These are phyloP conservation scores for Coniochaeta ligniaria DNA, from an alignment of 2,329 filamentous ascomycete species.

Conservation along the genomic window DNA sequence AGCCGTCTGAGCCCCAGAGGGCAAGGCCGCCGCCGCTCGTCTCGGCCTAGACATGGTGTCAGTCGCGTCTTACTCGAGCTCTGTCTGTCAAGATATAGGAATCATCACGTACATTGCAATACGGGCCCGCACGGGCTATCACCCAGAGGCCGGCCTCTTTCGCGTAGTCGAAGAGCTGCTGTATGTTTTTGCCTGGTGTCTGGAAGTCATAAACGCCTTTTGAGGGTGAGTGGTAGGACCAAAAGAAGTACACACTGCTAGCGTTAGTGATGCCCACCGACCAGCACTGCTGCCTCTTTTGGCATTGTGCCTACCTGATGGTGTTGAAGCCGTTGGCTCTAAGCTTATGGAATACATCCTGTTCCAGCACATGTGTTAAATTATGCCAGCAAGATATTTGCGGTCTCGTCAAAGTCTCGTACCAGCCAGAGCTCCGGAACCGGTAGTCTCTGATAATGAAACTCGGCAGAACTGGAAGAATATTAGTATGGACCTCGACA, in stretches of 20 bases:
- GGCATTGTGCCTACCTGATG: neutral
- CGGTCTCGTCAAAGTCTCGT: constrained; percentile 4
- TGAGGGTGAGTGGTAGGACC: constrained; percentile 38
- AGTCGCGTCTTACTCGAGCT: constrained; percentile 5
- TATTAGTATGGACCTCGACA: constrained; percentile 3
- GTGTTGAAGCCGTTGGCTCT: constrained; percentile 23
- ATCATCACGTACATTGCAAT: constrained; percentile 27
- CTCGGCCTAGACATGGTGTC: constrained; percentile 25
- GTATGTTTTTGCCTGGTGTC: constrained; percentile 40
- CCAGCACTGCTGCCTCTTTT: neutral
- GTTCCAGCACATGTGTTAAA: neutral
- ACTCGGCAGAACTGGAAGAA: constrained; percentile 32
- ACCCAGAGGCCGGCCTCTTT: constrained; percentile 45
- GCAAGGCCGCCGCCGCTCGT: constrained; percentile 37
- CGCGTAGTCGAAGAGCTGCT: constrained; percentile 40
- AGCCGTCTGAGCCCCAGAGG: constrained; percentile 35
- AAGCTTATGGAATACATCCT: constrained; percentile 14
- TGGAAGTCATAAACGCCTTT: constrained; percentile 41
- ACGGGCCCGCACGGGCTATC: constrained; percentile 42
- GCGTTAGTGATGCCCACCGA: neutral
- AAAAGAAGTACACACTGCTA: constrained; percentile 39
- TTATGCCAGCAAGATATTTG: neutral
- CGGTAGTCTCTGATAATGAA: constrained; percentile 45
- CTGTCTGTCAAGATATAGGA: too few species aligned
- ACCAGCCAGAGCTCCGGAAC: constrained; percentile 44